Conservation (phyloP, 2,329 filamentous ascomycete species). For the Nothophaeocryptopus gaeumannii region DNA sequence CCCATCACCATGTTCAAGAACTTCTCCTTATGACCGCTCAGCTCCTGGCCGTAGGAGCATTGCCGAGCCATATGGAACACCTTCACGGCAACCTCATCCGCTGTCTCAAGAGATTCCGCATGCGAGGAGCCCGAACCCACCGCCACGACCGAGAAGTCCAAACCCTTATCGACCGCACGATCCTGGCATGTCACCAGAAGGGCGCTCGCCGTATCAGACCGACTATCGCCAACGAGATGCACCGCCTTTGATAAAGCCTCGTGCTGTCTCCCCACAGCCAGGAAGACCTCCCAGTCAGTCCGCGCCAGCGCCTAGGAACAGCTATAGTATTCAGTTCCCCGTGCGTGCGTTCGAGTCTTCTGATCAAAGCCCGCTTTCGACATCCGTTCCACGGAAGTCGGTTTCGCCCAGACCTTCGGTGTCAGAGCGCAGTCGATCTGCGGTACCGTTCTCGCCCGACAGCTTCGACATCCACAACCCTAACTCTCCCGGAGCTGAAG, state of each 20-base stretch:
- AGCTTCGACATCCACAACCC: slow-evolving; percentile 73
- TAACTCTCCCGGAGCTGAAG: slow-evolving; percentile 19
- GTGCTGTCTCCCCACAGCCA: slow-evolving; percentile 32
- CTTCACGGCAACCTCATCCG: slow-evolving; percentile 34
- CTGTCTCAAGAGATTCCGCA: slow-evolving; percentile 36
- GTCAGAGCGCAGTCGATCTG: slow-evolving; percentile 52
- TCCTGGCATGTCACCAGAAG: slow-evolving; percentile 1
- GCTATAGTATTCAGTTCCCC: slow-evolving; percentile 33
- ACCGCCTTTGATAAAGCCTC: slow-evolving; percentile 32
- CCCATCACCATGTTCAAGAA: slow-evolving; percentile 25
- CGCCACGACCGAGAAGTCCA: not conserved
- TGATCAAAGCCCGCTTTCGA: slow-evolving; percentile 41
- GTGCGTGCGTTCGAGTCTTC: slow-evolving; percentile 34
- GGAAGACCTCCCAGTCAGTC: slow-evolving; percentile 13
- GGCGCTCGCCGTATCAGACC: slow-evolving; percentile 15
- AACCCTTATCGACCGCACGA: slow-evolving; percentile 9
- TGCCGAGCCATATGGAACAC: slow-evolving; percentile 33
- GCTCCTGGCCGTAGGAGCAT: slow-evolving; percentile 32
- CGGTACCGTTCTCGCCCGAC: slow-evolving; percentile 70
- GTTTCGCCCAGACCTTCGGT: slow-evolving; percentile 65
- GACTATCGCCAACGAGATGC: slow-evolving; percentile 18
- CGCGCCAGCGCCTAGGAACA: slow-evolving; percentile 21
- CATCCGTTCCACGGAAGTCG: slow-evolving; percentile 58
- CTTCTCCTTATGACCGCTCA: slow-evolving; percentile 22
- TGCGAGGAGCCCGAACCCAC: slow-evolving; percentile 31